These are phyloP conservation scores for Penicillium sp. DNA, from an alignment of 2,329 filamentous ascomycete genomes.

Conservation along the genomic window DNA sequence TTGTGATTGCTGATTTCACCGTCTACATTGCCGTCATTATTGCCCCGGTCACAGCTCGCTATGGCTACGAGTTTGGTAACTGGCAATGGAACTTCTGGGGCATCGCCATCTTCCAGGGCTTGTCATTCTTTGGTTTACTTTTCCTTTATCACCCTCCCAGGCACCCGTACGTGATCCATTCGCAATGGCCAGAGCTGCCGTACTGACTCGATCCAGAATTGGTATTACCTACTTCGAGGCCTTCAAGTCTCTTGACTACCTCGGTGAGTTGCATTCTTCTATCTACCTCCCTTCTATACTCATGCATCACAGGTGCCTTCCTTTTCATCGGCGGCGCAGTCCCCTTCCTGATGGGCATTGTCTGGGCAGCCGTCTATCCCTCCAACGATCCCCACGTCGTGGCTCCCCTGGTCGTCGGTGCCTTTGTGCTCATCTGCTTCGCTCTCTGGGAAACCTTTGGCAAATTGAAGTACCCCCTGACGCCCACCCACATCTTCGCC, in stretches of 20 bases:
- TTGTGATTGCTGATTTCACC: conserved; percentile 41
- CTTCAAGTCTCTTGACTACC: conserved; percentile 38
- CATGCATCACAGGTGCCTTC: conserved; percentile 18
- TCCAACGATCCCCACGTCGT: conserved; percentile 37
- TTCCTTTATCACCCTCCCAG: conserved; percentile 40
- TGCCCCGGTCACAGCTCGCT: conserved; percentile 44
- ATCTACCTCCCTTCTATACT: not conserved
- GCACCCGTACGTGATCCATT: conserved; percentile 35
- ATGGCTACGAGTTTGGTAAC: conserved; percentile 33
- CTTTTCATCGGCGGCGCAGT: conserved; percentile 36
- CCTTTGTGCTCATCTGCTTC: conserved; percentile 33
- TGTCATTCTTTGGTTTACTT: conserved; percentile 43
- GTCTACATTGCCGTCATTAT: conserved; percentile 45
- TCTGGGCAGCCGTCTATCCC: conserved; percentile 36
- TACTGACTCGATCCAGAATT: no score
- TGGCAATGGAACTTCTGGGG: conserved; percentile 47
- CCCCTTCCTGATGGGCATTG: conserved; percentile 39
- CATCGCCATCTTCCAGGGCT: conserved; percentile 40
- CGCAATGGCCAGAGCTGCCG: conserved; percentile 7
- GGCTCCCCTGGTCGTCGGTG: conserved; percentile 35
- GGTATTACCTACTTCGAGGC: conserved; percentile 34
- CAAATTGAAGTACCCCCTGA: conserved; percentile 38
- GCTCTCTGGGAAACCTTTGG: conserved; percentile 39
- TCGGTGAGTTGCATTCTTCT: conserved; percentile 20
- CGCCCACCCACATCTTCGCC: conserved; percentile 45